phyloP scores from a whole-genome alignment of 176 grass and related monocot genomes.

The Canna indica region DNA sequence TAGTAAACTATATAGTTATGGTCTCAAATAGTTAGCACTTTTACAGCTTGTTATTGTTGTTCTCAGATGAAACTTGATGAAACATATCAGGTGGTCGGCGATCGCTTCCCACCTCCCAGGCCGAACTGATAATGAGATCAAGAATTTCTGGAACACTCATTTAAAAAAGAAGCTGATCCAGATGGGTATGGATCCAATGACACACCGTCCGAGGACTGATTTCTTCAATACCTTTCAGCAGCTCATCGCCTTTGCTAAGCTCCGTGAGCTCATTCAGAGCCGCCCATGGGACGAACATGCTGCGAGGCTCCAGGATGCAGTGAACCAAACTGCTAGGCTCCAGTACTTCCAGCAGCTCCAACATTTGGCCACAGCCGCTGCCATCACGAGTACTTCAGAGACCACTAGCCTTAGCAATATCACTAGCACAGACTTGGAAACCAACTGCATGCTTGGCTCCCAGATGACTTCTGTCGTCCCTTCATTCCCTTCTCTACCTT shows the following conservation, averaged over 20 bases:
- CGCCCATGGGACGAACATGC: constrained; percentile 1
- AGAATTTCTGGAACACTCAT: constrained; percentile 22
- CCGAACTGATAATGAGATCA: constrained; percentile 11
- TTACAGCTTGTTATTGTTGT: too few species aligned
- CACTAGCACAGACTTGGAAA: constrained; percentile 3
- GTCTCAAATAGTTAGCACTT: neutral
- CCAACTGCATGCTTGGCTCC: constrained; percentile 18
- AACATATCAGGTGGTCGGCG: constrained; percentile 10
- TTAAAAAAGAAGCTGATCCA: constrained; percentile 12
- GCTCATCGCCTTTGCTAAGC: neutral
- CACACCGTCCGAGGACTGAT: constrained; percentile 10
- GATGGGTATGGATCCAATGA: constrained; percentile 4
- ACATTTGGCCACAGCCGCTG: constrained; percentile 52
- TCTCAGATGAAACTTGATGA: neutral
- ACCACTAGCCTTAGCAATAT: constrained; percentile 18
- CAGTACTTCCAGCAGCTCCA: constrained; percentile 72
- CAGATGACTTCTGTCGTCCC: constrained; percentile 17
- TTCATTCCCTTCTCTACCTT: neutral
- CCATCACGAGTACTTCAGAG: constrained; percentile 21
- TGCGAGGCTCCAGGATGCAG: neutral
- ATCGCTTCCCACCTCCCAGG: constrained; percentile 12
- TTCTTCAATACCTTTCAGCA: constrained; percentile 1
- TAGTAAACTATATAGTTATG: too few species aligned
- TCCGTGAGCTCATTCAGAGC: neutral
- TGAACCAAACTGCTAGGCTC: constrained; percentile 4